These are phyloP conservation scores for Alternaria conjuncta DNA, from an alignment of 2,329 filamentous ascomycete species.

Conservation along the genomic window DNA sequence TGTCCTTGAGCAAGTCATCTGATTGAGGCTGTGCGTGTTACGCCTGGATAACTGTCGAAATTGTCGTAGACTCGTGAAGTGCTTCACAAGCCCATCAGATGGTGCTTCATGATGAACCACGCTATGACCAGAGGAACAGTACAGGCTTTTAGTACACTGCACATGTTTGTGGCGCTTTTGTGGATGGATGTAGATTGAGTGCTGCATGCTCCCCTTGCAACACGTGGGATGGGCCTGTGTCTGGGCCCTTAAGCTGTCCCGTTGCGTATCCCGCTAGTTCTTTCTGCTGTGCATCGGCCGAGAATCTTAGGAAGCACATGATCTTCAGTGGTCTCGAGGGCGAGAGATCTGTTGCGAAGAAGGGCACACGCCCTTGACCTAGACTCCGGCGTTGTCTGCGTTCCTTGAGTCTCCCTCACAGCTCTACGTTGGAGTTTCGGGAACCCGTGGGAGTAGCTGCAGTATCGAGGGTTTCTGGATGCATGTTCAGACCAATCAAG, in stretches of 20 bases:
- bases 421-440: accelerated
- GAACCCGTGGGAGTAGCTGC: not conserved
- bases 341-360: not conserved
- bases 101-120: not conserved
- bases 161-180: not conserved
- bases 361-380: not conserved
- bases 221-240: not conserved
- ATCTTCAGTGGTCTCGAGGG: not conserved
- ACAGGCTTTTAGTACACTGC: not conserved
- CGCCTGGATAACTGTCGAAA: accelerated
- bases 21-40: not conserved
- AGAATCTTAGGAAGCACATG: not conserved
- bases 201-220: not conserved
- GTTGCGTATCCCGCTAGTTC: not conserved
- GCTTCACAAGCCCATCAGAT: not conserved
- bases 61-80: not conserved
- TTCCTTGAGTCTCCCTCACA: not conserved
- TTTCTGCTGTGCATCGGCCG: not conserved
- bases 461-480: not conserved
- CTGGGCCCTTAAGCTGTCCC: not conserved
- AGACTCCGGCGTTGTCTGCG: not conserved
- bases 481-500: not conserved
- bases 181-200: not conserved
- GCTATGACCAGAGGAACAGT: not conserved
- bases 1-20: not conserved